Base-by-base conservation (phyloP, 805 yeast species). In the Kazachstania taianensis region DNA sequence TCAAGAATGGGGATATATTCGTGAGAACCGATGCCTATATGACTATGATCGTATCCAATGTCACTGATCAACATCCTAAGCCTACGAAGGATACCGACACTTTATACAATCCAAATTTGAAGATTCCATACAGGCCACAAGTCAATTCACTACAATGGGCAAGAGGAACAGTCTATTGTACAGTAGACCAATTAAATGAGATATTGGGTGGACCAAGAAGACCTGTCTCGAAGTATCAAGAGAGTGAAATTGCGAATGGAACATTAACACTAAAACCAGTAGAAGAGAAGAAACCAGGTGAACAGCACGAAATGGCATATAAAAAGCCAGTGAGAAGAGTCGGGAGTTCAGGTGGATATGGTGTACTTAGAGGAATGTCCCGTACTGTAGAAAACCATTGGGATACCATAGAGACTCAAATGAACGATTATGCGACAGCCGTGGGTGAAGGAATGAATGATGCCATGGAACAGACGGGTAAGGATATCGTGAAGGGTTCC, bases 71-170 rank as follows among this genome's bases (percentile, higher is more conserved):
- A 6, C 15, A 25, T 25, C 17, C 36, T 13, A 52, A 46, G 6
- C 22, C 27, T 9, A 23, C 33, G 5, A 13, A 34, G 9, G 37
- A 43, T 9, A 18, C 30, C 0, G 41, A 47, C n/a, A 60, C 68
- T 2, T 59, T 92, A 24, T 87, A 79, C 61, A 80, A 82, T 49
- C 79, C 73, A 18, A 72, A 75, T 41, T 67, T 81, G 30, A 61
- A 70, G 5, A 70, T 80, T 15, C 94, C 95, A 2, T 72, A 74
- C 22, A 68, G 97, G 32, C 99, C 98, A 2, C 67, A 73, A 4
- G 74, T 83, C 5, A 74, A 85, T 25, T 72, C 92, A 0, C 64
- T 82, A 30, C 89, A 80, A 55, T 82, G 96, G 92, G 83, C 92
- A 5, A 74, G 79, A 45, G 96, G 96, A 3, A 63, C 80, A 0